Evolutionary conservation across 176 grass and related monocot species (phyloP).

Genomic region (Oryza brachyantha): DNA sequence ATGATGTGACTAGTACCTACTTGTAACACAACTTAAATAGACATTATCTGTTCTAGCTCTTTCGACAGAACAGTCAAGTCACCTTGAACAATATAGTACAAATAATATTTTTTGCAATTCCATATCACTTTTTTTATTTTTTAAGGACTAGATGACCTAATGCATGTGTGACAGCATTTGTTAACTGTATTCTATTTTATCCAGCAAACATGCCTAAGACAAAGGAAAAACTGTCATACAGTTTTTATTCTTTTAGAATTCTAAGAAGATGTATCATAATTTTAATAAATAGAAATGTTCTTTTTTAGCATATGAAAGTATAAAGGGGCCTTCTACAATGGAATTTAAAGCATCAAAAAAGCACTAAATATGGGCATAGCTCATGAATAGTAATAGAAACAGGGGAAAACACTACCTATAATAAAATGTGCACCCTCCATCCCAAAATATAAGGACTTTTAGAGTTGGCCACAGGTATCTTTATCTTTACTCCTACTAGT

Average conservation of each 20-base stretch:
- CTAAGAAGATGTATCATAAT: not conserved
- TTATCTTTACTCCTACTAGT: too few species aligned
- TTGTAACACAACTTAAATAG: not conserved
- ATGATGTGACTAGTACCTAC: not conserved
- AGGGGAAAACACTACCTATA: not conserved
- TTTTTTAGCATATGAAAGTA: not conserved
- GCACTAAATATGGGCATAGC: not conserved
- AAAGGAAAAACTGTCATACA: not conserved
- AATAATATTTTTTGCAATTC: not conserved
- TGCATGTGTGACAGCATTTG: not conserved
- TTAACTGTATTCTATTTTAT: not conserved
- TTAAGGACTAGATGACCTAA: not conserved
- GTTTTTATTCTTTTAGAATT: constrained; percentile 1
- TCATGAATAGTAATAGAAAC: constrained; percentile 9
- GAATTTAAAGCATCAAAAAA: constrained; percentile 15
- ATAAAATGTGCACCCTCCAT: not conserved
- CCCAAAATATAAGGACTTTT: too few species aligned
- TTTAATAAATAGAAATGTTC: constrained; percentile 5
- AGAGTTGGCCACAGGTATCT: too few species aligned
- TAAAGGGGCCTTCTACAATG: not conserved
- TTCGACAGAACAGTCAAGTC: not conserved
- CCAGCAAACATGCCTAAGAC: not conserved
- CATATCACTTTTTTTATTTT: not conserved
- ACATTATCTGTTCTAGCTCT: not conserved
- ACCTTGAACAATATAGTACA: not conserved